Evolutionary conservation across 345 rosid species (phyloP).

Genomic region (Corchorus capsularis): DNA sequence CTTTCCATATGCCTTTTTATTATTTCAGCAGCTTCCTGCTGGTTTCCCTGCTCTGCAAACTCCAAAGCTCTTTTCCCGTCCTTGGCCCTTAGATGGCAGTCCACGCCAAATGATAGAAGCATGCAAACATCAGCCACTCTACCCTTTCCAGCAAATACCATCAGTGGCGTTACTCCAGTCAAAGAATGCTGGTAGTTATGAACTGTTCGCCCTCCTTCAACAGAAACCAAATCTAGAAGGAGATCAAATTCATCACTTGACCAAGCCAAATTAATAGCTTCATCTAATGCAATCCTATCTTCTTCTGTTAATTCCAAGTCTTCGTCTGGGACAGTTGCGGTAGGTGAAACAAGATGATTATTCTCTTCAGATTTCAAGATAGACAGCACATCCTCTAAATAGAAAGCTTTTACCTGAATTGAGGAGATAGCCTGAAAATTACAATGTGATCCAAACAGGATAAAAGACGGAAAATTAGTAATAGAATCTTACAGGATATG

Average conservation of each 20-base stretch:
- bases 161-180: constrained; percentile 75
- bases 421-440: constrained; percentile 23
- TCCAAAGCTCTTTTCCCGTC: constrained; percentile 67
- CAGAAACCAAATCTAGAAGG: constrained; percentile 72
- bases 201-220: constrained; percentile 50
- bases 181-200: constrained; percentile 76
- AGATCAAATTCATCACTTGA: constrained; percentile 75
- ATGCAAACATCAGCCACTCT: constrained; percentile 76
- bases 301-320: constrained; percentile 56
- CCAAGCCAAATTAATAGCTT: constrained; percentile 84
- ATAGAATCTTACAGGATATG: constrained; percentile 68
- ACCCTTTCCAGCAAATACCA: constrained; percentile 91
- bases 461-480: constrained; percentile 6
- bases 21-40: constrained; percentile 64
- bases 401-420: constrained; percentile 69
- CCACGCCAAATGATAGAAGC: constrained; percentile 80
- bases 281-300: constrained; percentile 70
- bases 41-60: constrained; percentile 67
- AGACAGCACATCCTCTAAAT: constrained; percentile 84
- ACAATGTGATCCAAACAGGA: constrained; percentile 22
- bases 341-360: constrained; percentile 54
- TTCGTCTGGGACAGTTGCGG: constrained; percentile 35
- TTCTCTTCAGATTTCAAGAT: constrained; percentile 58
- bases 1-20: constrained; percentile 53
- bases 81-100: constrained; percentile 58